Base-by-base conservation (phyloP, 179 eudicot genomes). In the Heliamphora pulchella region DNA sequence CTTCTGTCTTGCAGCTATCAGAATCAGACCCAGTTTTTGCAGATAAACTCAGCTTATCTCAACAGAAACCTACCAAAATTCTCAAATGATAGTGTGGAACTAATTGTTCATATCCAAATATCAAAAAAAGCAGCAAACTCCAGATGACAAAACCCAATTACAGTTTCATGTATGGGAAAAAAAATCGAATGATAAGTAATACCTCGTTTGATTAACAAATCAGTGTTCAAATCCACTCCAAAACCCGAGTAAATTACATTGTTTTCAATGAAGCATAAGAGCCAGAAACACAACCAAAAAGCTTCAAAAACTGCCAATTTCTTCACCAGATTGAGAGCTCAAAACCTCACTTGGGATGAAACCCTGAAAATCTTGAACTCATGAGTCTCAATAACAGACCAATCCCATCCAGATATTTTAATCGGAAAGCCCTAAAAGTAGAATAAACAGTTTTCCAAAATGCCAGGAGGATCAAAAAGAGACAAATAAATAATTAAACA, bases 61-160 rank as follows among this genome's bases (percentile, higher is more conserved):
- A 79, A 63, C 7, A 58, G 22, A 71, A 47, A 55, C 67, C 5
- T n/a, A n/a, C n/a, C n/a, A n/a, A n/a, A n/a, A n/a, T n/a, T 44
- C 3, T 46, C 5, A 46, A 47, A 17, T 7, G 15, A 1, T 41
- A 13, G 0, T 22, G 54, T 70, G 22, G 74, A 46, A n/a, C n/a
- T n/a, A n/a, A n/a, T 46, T 7, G 51, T 18, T 69, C 20, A 69
- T 18, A 68, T 87, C 91, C 83, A 90, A 85, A 87, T n/a, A 80
- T 76, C 76, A 14, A 44, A 69, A 3, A n/a, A 3, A 17, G n/a
- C n/a, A 50, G 22, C 59, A n/a, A 9, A 48, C 3, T 72, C 11
- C 43, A 10, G 75, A 18, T 71, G n/a, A 71, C 7, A 20, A 48
- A 50, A 17, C 0, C 9, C n/a, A n/a, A n/a, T n/a, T n/a, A n/a